Base-by-base conservation (phyloP, 495 filamentous ascomycete species). In the Evansstolkia leycettana region DNA sequence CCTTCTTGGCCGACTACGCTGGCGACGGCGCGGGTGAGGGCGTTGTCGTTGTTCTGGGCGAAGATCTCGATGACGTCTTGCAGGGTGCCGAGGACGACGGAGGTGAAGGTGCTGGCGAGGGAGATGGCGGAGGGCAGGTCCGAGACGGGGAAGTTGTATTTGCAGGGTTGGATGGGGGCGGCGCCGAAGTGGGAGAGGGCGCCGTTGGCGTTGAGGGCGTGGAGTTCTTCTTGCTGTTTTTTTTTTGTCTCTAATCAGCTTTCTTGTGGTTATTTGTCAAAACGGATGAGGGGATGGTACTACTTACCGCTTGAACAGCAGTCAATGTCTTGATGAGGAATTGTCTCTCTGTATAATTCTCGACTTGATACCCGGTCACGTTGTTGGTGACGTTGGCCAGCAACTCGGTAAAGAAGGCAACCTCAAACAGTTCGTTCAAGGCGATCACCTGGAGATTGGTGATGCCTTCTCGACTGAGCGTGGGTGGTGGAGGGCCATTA, bases 191-290 rank as follows among this genome's bases (percentile, higher is more conserved):
- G 52, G 20, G 43, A 32, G 16, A 83, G 60, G 31, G 59, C 65
- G 27, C 52, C 62, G 46, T 71, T 72, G 28, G 74, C 76, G 36
- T 70, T 65, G 27, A 79, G 51, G 16, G 69, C 66, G 41, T 84
- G 80, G 3, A 82, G 63, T 51, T 84, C 60, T 47, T 82, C 79
- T 70, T 84, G 80, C 62, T 75, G 34, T n/a, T n/a, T n/a, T n/a
- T n/a, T n/a, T n/a, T n/a, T n/a, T n/a, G n/a, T n/a, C n/a, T n/a
- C n/a, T n/a, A n/a, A n/a, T n/a, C n/a, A n/a, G n/a, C n/a, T n/a
- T n/a, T n/a, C n/a, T n/a, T n/a, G n/a, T n/a, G n/a, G n/a, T n/a
- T n/a, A n/a, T n/a, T n/a, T n/a, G n/a, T n/a, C n/a, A n/a, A n/a
- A n/a, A n/a, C n/a, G n/a, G n/a, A n/a, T n/a, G n/a, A n/a, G n/a